Conservation (phyloP, 1,284 basidiomycete genomes). For the Quambalaria eucalypti region DNA sequence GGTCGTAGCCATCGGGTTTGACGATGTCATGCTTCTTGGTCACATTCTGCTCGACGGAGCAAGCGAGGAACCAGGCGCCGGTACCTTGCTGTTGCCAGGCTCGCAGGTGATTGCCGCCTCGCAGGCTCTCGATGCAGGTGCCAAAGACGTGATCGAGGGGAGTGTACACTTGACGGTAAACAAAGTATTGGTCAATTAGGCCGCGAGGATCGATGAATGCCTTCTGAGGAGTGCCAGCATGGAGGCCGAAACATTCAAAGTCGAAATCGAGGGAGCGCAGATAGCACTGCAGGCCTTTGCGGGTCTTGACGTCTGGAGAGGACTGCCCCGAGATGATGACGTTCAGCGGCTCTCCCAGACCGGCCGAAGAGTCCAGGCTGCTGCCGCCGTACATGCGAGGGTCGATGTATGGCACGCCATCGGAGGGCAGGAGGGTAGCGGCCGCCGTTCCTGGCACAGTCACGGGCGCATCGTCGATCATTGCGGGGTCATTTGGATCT, state of each 20-base stretch:
- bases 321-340: slow-evolving; percentile 13
- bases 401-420: slow-evolving; percentile 23
- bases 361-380: slow-evolving; percentile 20
- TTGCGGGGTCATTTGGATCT: slow-evolving; percentile 16
- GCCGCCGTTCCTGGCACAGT: neutral
- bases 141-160: slow-evolving; percentile 15
- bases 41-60: slow-evolving; percentile 41
- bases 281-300: slow-evolving; percentile 13
- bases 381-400: slow-evolving; percentile 26
- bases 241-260: slow-evolving; percentile 14
- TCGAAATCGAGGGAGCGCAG: slow-evolving; percentile 12
- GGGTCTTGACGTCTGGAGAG: slow-evolving; percentile 9
- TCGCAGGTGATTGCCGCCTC: slow-evolving; percentile 12
- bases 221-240: slow-evolving; percentile 18
- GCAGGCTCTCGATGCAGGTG: slow-evolving; percentile 10
- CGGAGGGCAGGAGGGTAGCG: slow-evolving; percentile 7
- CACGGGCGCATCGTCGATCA: slow-evolving; percentile 15
- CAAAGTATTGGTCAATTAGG: slow-evolving; percentile 21
- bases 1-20: slow-evolving; percentile 44
- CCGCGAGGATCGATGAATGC: slow-evolving; percentile 25
- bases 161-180: slow-evolving; percentile 32
- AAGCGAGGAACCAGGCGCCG: slow-evolving; percentile 47
- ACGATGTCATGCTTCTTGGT: slow-evolving; percentile 41
- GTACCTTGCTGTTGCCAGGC: slow-evolving; percentile 36
- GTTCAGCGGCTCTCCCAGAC: slow-evolving; percentile 15